Evolutionary conservation across 495 filamentous ascomycete species (phyloP).

Genomic region (Xylaria telfairii): DNA sequence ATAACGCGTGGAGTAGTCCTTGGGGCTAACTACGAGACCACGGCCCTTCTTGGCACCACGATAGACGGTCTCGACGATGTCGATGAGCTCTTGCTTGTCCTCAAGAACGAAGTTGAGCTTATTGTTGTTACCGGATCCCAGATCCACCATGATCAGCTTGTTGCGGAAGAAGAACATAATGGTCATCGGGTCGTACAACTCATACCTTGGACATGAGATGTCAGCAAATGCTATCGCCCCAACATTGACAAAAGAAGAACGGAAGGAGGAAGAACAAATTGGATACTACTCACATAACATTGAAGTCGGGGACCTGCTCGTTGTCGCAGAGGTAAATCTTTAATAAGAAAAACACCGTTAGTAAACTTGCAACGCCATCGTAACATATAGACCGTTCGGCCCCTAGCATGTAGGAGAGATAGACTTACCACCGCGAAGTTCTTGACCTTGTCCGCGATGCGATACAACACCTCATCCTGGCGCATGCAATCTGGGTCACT

Average conservation of each 20-base stretch:
- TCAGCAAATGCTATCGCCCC: neutral
- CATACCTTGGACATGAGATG: conserved; percentile 38
- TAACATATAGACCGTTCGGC: neutral
- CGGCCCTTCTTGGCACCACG: conserved; percentile 96
- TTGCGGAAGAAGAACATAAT: conserved; percentile 97
- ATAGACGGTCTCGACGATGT: conserved; percentile 98
- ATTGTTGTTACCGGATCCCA: conserved; percentile 98
- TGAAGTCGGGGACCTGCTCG: conserved; percentile 92
- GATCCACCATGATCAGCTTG: conserved; percentile 99
- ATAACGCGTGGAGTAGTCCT: conserved; percentile 88
- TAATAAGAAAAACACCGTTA: neutral
- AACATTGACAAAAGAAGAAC: neutral
- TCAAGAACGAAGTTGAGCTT: conserved; percentile 91
- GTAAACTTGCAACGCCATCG: neutral
- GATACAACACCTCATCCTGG: conserved; percentile 92
- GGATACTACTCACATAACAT: conserved; percentile 73
- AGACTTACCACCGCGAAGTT: conserved; percentile 81
- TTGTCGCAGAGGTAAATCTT: conserved; percentile 87
- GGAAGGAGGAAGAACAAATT: neutral
- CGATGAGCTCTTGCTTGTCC: conserved; percentile 98
- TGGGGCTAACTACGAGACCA: conserved; percentile 94
- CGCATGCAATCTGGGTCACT: conserved; percentile 71
- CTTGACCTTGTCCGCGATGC: conserved; percentile 84
- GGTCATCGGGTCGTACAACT: conserved; percentile 74
- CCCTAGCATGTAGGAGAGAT: neutral